Evolutionary conservation across 306 rosid genomes (phyloP), one percentile per base, ranked within the genome.

Genomic region (Casuarina glauca): DNA sequence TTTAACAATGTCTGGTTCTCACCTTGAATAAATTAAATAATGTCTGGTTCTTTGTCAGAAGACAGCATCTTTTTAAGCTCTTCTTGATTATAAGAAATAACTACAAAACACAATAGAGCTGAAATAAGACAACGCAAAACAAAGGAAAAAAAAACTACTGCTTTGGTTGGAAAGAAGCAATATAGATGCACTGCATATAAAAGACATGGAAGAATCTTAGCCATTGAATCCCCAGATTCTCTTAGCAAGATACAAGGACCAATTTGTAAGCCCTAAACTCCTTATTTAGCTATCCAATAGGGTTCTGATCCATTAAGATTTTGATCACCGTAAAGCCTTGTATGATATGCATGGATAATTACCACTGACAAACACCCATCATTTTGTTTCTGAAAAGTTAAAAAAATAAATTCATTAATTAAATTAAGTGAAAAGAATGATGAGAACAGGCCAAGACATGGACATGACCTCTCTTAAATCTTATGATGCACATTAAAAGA

Each of bases 1-100:
- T 93, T 93, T 78, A 79, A 86, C 26, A 95, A 80, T 69, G 97
- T 95, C 89, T 95, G 99, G 89, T 87, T 95, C 97, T 95, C 32
- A 26, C 32, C 32, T 26, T 26, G 32, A 26, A 87, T 88, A 95
- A 86, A 84, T 93, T 93, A 79, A 79, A 86, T 35, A 95, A 80
- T 69, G 99, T 95, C 89, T 95, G 99, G 89, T 87, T 95, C 97
- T 95, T 95, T 45, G 99, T 95, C 79, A 95, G 84, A 87, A 97
- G 96, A 62, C 97, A 91, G 88, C 99, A 95, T 83, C 97, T 85
- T 93, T 95, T 92, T 86, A 95, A 89, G 88, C 93, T 95, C 86
- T 94, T 91, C 93, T 95, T 95, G 93, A 95, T 95, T 84, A 89
- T 95, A 75, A 95, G 97, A 83, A 95, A 95, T 89, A 95, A 85